phyloP scores from a whole-genome alignment of 331 rosid species.

The Arachis monticola region DNA sequence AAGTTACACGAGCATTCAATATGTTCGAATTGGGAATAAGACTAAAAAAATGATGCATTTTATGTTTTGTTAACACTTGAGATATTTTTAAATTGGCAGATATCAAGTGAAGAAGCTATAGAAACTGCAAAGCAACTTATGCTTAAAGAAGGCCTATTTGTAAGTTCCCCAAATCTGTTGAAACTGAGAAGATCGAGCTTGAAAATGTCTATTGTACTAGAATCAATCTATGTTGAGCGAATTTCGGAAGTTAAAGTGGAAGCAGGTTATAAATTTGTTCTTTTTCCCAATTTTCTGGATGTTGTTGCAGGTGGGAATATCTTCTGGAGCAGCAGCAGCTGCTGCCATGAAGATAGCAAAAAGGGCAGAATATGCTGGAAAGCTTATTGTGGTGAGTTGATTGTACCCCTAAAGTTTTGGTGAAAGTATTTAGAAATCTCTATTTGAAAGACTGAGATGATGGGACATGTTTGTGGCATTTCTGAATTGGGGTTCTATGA shows the following conservation, averaged over 20 bases:
- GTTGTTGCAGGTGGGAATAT: conserved; percentile 64
- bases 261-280: background rate
- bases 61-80: conserved; percentile 34
- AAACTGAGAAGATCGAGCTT: conserved; percentile 10
- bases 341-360: conserved; percentile 72
- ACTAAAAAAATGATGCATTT: background rate
- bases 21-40: too few relatives aligned
- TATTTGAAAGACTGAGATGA: conserved; percentile 8
- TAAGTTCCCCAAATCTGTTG: conserved; percentile 49
- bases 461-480: background rate
- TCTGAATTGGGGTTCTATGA: conserved; percentile 21
- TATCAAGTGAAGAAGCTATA: conserved; percentile 76
- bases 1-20: background rate
- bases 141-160: conserved; percentile 70
- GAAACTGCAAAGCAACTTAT: conserved; percentile 76
- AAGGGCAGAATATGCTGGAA: conserved; percentile 74
- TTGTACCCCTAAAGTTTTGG: conserved; percentile 15
- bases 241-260: background rate
- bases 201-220: background rate
- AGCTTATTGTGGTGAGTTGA: conserved; percentile 79
- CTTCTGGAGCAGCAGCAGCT: conserved; percentile 75
- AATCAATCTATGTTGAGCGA: conserved; percentile 1
- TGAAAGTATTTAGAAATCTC: conserved; percentile 34
- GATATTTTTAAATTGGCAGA: conserved; percentile 42
- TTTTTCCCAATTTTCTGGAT: background rate